Percentiles rank a stretch among this genome's conserved stretches.
Conservation (phyloP, 208 protist species). For the Crithidia bombi region DNA sequence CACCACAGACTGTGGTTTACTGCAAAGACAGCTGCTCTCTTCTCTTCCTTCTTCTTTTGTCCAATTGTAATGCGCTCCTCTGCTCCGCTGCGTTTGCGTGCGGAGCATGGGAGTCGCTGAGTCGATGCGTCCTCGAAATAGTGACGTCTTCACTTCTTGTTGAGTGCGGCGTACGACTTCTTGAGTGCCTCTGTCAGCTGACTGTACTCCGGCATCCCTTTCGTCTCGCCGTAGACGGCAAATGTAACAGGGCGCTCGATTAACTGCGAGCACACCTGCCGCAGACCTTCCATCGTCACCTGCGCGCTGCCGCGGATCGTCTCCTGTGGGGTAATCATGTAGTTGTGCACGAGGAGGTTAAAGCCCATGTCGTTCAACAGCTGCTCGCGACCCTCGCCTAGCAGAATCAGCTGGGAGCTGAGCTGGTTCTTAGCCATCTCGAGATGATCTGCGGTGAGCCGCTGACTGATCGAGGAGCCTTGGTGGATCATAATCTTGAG, state of each 20-base stretch:
- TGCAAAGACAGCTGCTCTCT: too few species aligned
- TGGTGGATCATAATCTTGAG: conserved; percentile 84
- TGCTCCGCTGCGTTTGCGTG: too few species aligned
- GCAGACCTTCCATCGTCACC: conserved; percentile 76
- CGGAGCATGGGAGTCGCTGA: too few species aligned
- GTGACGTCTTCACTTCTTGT: conserved; percentile 21
- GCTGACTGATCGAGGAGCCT: conserved; percentile 74
- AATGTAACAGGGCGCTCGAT: conserved; percentile 72
- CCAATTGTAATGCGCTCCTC: background rate
- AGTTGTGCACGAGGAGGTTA: conserved; percentile 85
- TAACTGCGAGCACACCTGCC: conserved; percentile 67
- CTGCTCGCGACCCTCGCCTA: conserved; percentile 83
- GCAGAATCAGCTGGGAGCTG: conserved; percentile 82
- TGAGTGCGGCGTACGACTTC: conserved; percentile 50
- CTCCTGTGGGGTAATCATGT: conserved; percentile 76
- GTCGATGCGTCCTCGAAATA: too few species aligned
- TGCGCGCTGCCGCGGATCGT: conserved; percentile 64
- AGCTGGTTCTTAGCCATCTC: conserved; percentile 92
- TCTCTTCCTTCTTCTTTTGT: background rate
- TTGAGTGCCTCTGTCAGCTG: conserved; percentile 59
- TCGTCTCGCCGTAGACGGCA: conserved; percentile 79
- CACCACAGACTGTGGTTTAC: too few species aligned
- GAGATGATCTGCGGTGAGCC: conserved; percentile 72
- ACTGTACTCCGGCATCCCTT: conserved; percentile 61
- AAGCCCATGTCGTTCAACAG: conserved; percentile 90